A percentile compares a stretch with the other conserved stretches of the same genome.
Evolutionary conservation across 768 basidiomycete genomes (phyloP).

Genomic region (Cyathus striatus): DNA sequence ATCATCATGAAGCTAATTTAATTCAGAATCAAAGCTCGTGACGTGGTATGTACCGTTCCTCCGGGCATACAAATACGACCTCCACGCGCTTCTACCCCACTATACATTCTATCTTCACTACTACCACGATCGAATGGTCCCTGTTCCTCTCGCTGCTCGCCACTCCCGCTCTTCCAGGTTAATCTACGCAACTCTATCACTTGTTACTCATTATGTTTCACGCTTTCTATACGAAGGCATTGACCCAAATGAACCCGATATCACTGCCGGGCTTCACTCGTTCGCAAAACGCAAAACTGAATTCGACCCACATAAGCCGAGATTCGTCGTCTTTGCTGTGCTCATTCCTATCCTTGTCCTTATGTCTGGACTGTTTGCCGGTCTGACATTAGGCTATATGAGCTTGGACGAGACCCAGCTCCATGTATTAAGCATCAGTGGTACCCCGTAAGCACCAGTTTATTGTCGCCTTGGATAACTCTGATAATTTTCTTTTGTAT

Average conservation of each 20-base stretch:
- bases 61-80: background rate
- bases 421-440: conserved; percentile 79
- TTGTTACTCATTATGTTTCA: conserved; percentile 40
- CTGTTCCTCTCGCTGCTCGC: conserved; percentile 29
- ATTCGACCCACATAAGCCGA: conserved; percentile 23
- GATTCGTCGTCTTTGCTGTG: conserved; percentile 33
- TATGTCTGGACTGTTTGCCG: conserved; percentile 83
- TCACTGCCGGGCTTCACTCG: conserved; percentile 1
- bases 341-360: conserved; percentile 85
- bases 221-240: conserved; percentile 22
- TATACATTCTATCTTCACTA: conserved; percentile 4
- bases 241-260: background rate
- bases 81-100: too few species aligned
- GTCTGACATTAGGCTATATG: conserved; percentile 90
- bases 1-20: background rate
- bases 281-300: conserved; percentile 19
- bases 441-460: conserved; percentile 56
- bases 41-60: too few species aligned
- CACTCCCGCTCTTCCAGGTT: conserved; percentile 37
- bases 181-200: conserved; percentile 36
- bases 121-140: conserved; percentile 34
- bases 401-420: conserved; percentile 90
- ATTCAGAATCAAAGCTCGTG: background rate
- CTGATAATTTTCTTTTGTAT: background rate
- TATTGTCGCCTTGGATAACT: background rate